Evolutionary conservation across 2,329 filamentous ascomycete species (phyloP), one percentile per base, ranked within the genome.

Genomic region (Phialemoniopsis sp.): DNA sequence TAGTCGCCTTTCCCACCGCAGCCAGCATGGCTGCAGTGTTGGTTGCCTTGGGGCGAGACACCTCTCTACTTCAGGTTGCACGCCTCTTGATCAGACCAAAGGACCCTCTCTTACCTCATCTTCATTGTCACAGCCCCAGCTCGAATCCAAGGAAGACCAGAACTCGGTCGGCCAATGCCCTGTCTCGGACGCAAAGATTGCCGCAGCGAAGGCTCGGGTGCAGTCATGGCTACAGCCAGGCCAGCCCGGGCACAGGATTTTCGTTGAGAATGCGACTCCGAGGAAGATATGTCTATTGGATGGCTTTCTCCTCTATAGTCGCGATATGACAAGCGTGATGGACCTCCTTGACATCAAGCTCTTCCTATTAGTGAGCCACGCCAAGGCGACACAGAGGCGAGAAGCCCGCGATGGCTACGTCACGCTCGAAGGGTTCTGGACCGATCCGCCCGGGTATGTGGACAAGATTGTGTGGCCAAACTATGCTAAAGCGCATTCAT

Each of bases 391-490:
- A 53, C 63, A 68, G 28, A 72, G 87, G 17, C 68, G 87, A 21
- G 79, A 85, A 55, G 80, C 79, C 0, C 68, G 87, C 39, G 80
- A 76, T 48, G 87, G 87, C 10, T 93, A 93, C 58, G 85, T 89
- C 21, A 91, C 87, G 4, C 62, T 85, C 5, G 81, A 96, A 54
- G 91, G 90, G 19, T 98, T 96, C 66, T 98, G 93, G 93, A 76
- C 82, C 41, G 93, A 98, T 60, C 93, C 93, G 0, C 89, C 89
- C 0, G 90, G 88, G 0, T 98, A 97, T 59, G 89, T 97, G 29
- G 90, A 97, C 58, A 78, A 86, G 57, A 77, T 98, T 39, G 93
- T 98, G 5, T 98, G 93, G 93, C 91, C 91, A 4, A 91, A 95
- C 53, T 97, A 96, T 61, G 87, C 86, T 4, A 71, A 76, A 38